phyloP scores from a whole-genome alignment of 768 basidiomycete genomes.

The Lyophyllum shimeji region DNA sequence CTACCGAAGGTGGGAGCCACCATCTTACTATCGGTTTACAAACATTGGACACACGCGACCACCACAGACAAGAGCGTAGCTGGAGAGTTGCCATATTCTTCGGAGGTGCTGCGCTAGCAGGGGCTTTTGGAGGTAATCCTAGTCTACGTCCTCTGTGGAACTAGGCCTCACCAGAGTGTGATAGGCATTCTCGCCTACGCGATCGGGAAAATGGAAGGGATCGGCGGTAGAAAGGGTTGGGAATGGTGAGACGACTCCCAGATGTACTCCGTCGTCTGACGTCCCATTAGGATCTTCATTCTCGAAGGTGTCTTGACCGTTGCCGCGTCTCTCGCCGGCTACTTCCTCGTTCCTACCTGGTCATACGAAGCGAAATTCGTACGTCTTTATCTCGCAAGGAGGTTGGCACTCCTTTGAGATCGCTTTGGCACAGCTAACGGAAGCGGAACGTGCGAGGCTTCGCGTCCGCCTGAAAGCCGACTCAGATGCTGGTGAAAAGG shows the following conservation, averaged over 20 bases:
- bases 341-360: conserved; percentile 60
- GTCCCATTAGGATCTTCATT: conserved; percentile 51
- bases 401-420: background rate
- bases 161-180: background rate
- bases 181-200: conserved; percentile 56
- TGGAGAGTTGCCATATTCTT: conserved; percentile 65
- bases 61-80: conserved; percentile 50
- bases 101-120: conserved; percentile 59
- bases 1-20: conserved; percentile 38
- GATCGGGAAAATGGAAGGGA: conserved; percentile 60
- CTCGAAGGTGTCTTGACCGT: conserved; percentile 55
- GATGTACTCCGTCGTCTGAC: background rate
- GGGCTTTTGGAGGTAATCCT: conserved; percentile 58
- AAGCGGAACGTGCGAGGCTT: conserved; percentile 48
- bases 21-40: background rate
- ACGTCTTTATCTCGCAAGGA: conserved; percentile 15
- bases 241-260: conserved; percentile 40
- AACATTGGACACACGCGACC: background rate
- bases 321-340: conserved; percentile 44
- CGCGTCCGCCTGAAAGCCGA: conserved; percentile 50
- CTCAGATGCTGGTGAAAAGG: conserved; percentile 51
- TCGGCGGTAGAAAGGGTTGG: conserved; percentile 62
- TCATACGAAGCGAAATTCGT: conserved; percentile 58
- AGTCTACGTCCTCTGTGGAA: background rate
- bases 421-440: conserved; percentile 41